Base-by-base conservation (phyloP, 495 filamentous ascomycete species). In the Podospora sp. region DNA sequence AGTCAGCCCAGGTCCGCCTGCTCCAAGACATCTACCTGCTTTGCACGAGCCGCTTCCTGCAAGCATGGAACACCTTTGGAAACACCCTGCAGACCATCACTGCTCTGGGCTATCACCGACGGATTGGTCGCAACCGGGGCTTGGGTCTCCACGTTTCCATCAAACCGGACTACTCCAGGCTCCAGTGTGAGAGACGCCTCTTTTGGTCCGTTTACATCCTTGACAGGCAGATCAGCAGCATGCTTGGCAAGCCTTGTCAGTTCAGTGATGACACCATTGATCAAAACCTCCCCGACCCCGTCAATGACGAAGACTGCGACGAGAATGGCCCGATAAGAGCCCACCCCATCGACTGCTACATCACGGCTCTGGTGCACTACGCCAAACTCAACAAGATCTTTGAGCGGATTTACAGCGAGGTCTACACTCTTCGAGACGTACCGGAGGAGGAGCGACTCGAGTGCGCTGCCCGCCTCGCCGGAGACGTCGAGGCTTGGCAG, bases 191-290 rank as follows among this genome's bases (percentile, higher is more conserved):
- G n/a, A 87, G 85, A 64, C 82, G 86, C 5, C 82, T 84, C 6
- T 86, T 89, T 26, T 88, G 85, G 85, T 81, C 82, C 40, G 82
- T 79, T 1, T 86, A 85, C 68, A 81, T 82, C 26, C 68, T 88
- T 16, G 86, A 88, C 71, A 86, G 83, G 68, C 85, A 88, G 66
- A 75, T 88, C n/a, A 84, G 82, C 63, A 76, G 84, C 52, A 80
- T 86, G 70, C 80, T 85, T 60, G 86, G 86, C 1, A 72, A 85
- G 16, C 85, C 86, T 8, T 70, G 79, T n/a, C 65, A 84, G n/a
- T 76, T 86, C 18, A 81, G 81, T 68, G 80, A 84, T 35, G 84
- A 84, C 40, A 81, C 82, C 55, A 80, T 84, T 50, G 84, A 86
- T 58, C 85, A 88, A 56, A 79, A 82, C 9, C 72, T 84, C 7